Base-by-base conservation (phyloP, 2,329 filamentous ascomycete species). In the Aspergillus sp. region DNA sequence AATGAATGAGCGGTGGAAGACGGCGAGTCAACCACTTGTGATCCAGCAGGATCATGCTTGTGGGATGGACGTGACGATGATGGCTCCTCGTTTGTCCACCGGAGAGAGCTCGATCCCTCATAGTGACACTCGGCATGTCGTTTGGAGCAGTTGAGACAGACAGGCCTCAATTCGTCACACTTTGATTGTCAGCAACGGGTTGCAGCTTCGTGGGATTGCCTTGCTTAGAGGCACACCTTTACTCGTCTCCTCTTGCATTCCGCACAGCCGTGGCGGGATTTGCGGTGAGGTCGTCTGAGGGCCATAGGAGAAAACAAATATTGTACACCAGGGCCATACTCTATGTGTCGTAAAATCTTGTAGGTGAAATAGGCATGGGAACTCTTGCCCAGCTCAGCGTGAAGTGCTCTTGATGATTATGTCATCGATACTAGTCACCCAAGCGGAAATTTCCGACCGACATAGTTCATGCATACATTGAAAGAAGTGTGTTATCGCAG, bases 231-330 rank as follows among this genome's bases (percentile, higher is more conserved):
- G 25, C 41, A 31, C 59, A 70, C 67, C 62, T 71, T 71, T 16
- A 71, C 68, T 53, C 68, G 62, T 44, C 68, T 55, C 40, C 64
- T 60, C 55, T 71, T 71, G 56, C 68, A 71, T 57, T 68, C 65
- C 47, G 62, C 32, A 51, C 68, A 71, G 43, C 68, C 68, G 46
- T 68, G 66, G 20, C 68, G 63, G 34, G 68, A 71, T 61, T 71
- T 71, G 41, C 65, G 64, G 58, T 70, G 68, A 40, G 68, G 60
- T 63, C 66, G 58, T 63, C 68, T 61, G 47, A 68, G 63, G 36
- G 66, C 66, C 68, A 71, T 69, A 25, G 38, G 45, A 46, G 19
- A 4, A 13, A 20, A 20, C 11, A n/a, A 17, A 7, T 9, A 17
- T 20, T 16, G 17, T 42, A 6, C 6, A 17, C 34, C 16, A n/a